These are phyloP conservation scores for Xylariales sp. DNA, from an alignment of 2,329 filamentous ascomycete genomes.

Conservation along the genomic window DNA sequence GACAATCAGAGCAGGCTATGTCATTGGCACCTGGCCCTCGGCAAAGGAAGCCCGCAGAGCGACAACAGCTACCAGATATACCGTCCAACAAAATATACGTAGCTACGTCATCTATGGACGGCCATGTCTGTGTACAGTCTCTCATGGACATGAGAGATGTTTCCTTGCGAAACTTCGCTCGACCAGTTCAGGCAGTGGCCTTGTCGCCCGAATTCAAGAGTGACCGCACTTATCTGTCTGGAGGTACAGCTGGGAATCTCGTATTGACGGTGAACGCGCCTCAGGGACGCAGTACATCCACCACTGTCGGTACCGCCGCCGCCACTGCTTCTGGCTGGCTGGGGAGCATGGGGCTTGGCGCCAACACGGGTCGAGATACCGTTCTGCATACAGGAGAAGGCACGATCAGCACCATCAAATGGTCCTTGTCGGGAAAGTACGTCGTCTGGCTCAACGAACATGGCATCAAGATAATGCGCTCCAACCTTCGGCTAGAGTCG, in stretches of 20 bases:
- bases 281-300: conserved; percentile 78
- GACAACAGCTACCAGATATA: conserved; percentile 59
- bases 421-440: conserved; percentile 89
- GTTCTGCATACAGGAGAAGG: conserved; percentile 91
- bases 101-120: conserved; percentile 90
- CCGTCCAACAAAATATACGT: conserved; percentile 92
- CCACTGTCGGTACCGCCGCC: conserved; percentile 76
- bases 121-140: conserved; percentile 88
- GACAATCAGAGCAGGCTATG: conserved; percentile 36
- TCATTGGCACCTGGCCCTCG: conserved; percentile 43
- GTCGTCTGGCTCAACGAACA: conserved; percentile 95
- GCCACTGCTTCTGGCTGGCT: conserved; percentile 88
- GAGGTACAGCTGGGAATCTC: conserved; percentile 81
- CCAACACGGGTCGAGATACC: conserved; percentile 76
- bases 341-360: conserved; percentile 76
- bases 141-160: conserved; percentile 87
- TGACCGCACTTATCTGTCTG: conserved; percentile 85
- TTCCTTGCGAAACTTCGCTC: conserved; percentile 84
- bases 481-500: conserved; percentile 74
- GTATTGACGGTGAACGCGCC: conserved; percentile 82
- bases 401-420: conserved; percentile 85
- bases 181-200: conserved; percentile 86
- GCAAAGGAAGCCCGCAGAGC: conserved; percentile 48
- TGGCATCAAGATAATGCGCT: conserved; percentile 96
- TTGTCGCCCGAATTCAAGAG: conserved; percentile 93